Evolutionary conservation across 2,329 filamentous ascomycete species (phyloP), one percentile per base, ranked within the genome.

Genomic region (Parastagonospora avenae): DNA sequence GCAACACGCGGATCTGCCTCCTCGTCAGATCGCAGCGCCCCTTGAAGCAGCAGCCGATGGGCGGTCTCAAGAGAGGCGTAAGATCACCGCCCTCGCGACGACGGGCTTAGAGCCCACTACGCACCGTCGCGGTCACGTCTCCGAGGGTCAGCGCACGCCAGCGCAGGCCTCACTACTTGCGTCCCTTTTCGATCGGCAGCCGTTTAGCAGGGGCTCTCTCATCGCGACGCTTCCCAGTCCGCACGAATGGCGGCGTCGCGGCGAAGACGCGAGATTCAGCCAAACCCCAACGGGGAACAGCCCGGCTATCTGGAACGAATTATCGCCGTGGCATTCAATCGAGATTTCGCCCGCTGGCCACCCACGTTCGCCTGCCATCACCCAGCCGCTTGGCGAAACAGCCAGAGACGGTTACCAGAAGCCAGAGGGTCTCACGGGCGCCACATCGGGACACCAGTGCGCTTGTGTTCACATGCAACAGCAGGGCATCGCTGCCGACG

Each of bases 271-370:
- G 46, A 62, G 62, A 64, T 62, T 50, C 38, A 32, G 33, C 58
- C 50, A 62, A 39, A 27, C 62, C 47, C 8, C 11, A 52, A 52
- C 14, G 39, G 54, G 19, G 57, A 50, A 30, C 54, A 55, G 59
- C 55, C 59, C 59, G 54, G 48, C 46, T 28, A 19, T 28, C n/a
- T 50, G 55, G 57, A 46, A 51, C 57, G 50, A 64, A 60, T 62
- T 57, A 63, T 54, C 54, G 53, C 48, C 42, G 54, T 46, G 42
- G 48, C 44, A 46, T 55, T 52, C 57, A 55, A 66, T 66, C 62
- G 62, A 63, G 61, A 66, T 64, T 24, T 60, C 57, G 58, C 56
- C 53, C 50, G 52, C 48, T 49, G 11, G 30, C 30, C 45, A 42
- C 42, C 59, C 55, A 59, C 56, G 55, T 51, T 52, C 48, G 48